Evolutionary conservation across 148 eudicot species (phyloP), one percentile per base, ranked within the genome.

Genomic region (Arbutus unedo): DNA sequence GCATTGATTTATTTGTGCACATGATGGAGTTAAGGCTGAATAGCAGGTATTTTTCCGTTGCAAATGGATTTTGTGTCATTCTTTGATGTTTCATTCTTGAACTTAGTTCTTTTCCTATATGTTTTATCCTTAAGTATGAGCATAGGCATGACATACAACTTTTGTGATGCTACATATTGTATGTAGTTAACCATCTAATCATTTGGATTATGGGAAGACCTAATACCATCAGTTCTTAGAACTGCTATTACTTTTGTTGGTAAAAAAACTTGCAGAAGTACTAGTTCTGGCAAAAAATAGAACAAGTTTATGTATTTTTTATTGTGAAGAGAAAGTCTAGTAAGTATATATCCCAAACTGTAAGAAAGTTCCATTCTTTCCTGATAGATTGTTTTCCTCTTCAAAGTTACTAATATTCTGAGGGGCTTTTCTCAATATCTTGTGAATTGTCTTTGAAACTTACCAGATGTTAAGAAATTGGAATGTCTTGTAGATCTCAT

Each of bases 11-110:
- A 73, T 94, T 92, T 92, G 98, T 96, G 87, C 93, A 93, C 83
- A 94, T 96, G 99, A 96, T 96, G 99, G 99, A 96, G 89, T 83
- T 93, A 83, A 89, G 98, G 84, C 91, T 96, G 85, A 91, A 89
- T 89, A 88, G 97, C 86, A 93, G 99, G 99, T 93, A 47, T 79
- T 50, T 72, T 47, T 70, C 64, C 70, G 9, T 23, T 57, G 79
- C 62, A 53, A 81, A 67, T 76, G 14, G 1, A 5, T 25, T 78
- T 25, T 50, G 19, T 18, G 62, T 31, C 59, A 51, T 55, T 76
- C 49, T 53, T 41, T 25, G 54, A 62, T 60, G 67, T 31, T 75
- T 76, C 18, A 0, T 59, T 54, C 10, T 49, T 76, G 45, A 38
- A 13, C 10, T 48, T 16, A 53, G 48, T 77, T 49, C 59, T 72